Evolutionary conservation across 2,329 filamentous ascomycete genomes (phyloP).

Genomic region (Nothopassalora personata): DNA sequence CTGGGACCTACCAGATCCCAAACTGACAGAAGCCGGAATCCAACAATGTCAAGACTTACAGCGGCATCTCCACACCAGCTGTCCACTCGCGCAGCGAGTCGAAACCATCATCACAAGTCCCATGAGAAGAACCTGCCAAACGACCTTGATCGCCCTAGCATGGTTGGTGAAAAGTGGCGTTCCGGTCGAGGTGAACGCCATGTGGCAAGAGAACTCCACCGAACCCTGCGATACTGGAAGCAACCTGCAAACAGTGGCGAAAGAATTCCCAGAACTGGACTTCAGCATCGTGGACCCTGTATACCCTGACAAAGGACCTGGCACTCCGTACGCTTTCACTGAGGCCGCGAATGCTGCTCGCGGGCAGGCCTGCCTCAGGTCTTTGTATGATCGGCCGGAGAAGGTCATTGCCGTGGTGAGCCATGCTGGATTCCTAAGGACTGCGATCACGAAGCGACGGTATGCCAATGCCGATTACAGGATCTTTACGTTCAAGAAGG

Average conservation of each 20-base stretch:
- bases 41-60: constrained; percentile 39
- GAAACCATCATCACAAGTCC: constrained; percentile 58
- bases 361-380: constrained; percentile 47
- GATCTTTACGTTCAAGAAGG: constrained; percentile 14
- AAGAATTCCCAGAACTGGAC: constrained; percentile 53
- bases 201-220: constrained; percentile 55
- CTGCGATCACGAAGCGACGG: constrained; percentile 10
- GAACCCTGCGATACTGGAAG: constrained; percentile 59
- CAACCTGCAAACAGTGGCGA: constrained; percentile 35
- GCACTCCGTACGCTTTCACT: constrained; percentile 49
- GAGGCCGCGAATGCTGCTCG: constrained; percentile 51
- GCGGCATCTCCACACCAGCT: constrained; percentile 33
- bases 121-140: constrained; percentile 62
- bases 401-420: constrained; percentile 58
- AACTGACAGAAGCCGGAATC: constrained; percentile 38
- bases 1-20: constrained; percentile 40
- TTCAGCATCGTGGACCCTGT: constrained; percentile 54
- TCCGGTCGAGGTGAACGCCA: constrained; percentile 53
- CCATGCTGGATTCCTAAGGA: constrained; percentile 19
- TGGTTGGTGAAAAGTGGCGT: constrained; percentile 54
- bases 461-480: constrained; percentile 21
- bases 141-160: constrained; percentile 53
- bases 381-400: constrained; percentile 52
- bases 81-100: constrained; percentile 40
- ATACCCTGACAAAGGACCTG: constrained; percentile 58